phyloP scores from a whole-genome alignment of 2,329 filamentous ascomycete species.

The Aspergillus quadrilineatus region DNA sequence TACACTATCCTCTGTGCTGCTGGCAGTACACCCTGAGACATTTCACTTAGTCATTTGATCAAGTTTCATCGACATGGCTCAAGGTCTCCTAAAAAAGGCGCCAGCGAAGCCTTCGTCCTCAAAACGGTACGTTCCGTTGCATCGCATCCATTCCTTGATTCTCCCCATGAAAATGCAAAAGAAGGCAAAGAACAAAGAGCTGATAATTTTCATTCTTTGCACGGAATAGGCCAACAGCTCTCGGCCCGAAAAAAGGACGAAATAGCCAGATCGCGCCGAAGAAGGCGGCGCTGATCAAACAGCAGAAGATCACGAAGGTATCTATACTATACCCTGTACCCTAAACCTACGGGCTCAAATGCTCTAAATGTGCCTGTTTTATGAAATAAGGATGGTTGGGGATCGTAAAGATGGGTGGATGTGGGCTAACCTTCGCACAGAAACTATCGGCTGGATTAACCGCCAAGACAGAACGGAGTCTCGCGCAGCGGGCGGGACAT shows the following conservation, averaged over 20 bases:
- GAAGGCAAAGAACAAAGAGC: no score
- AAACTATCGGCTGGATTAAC: conserved; percentile 64
- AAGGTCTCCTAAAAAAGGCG: conserved; percentile 45
- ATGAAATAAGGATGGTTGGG: background rate
- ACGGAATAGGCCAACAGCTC: conserved; percentile 25
- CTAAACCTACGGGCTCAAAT: background rate
- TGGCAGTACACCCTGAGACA: background rate
- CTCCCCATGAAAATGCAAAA: no score
- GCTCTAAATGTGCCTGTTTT: background rate
- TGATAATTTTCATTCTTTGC: background rate
- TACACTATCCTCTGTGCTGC: background rate
- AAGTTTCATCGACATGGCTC: conserved; percentile 17
- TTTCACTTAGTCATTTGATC: background rate
- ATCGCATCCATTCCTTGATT: background rate
- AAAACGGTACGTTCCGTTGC: conserved; percentile 37
- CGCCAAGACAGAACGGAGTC: conserved; percentile 64
- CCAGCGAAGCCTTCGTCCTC: conserved; percentile 26
- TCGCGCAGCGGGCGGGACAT: conserved; percentile 68
- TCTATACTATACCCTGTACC: background rate
- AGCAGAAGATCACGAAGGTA: conserved; percentile 64
- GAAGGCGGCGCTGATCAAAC: conserved; percentile 59
- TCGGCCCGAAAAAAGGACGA: conserved; percentile 57
- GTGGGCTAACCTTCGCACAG: conserved; percentile 27
- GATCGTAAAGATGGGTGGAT: conserved; percentile 4
- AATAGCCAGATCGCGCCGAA: conserved; percentile 65